phyloP scores from a whole-genome alignment of 371 early-diverging fungal genomes.

The Blakeslea trispora region DNA sequence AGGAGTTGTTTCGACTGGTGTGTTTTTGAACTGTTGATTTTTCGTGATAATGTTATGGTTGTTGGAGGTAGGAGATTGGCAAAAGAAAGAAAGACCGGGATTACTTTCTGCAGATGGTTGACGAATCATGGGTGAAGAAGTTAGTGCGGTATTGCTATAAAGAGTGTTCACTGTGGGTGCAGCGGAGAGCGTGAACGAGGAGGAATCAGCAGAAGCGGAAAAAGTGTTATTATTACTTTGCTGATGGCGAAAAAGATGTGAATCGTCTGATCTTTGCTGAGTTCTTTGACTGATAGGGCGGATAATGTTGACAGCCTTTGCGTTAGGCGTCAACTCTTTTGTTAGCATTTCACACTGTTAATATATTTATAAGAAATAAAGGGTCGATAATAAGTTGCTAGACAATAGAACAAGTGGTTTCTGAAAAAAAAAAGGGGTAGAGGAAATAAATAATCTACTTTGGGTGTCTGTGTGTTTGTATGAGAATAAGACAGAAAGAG shows the following conservation, averaged over 20 bases:
- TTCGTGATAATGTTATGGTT: constrained; percentile 4
- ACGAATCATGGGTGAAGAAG: constrained; percentile 25
- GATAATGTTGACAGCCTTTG: constrained; percentile 32
- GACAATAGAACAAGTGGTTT: too few species aligned
- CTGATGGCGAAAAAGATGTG: constrained; percentile 9
- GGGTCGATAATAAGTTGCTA: too few species aligned
- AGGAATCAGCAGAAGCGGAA: constrained; percentile 20
- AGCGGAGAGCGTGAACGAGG: constrained; percentile 15
- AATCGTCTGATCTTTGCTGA: constrained; percentile 5
- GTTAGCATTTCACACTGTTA: too few species aligned
- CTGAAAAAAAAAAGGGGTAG: constrained; percentile 1
- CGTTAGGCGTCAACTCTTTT: constrained; percentile 24
- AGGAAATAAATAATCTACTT: neutral
- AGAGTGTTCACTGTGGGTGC: constrained; percentile 6
- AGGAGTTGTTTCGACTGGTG: constrained; percentile 8
- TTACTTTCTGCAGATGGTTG: constrained; percentile 21
- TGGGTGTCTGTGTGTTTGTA: too few species aligned
- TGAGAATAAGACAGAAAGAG: neutral
- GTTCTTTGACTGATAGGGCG: constrained; percentile 10
- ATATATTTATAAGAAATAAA: too few species aligned
- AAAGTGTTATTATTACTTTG: constrained; percentile 5
- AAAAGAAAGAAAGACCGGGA: constrained; percentile 35
- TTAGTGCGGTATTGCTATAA: neutral
- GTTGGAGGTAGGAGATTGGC: constrained; percentile 11
- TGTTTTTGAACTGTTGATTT: constrained; percentile 4